Conservation (phyloP, 1,284 basidiomycete species). For the Agroathelia rolfsii region DNA sequence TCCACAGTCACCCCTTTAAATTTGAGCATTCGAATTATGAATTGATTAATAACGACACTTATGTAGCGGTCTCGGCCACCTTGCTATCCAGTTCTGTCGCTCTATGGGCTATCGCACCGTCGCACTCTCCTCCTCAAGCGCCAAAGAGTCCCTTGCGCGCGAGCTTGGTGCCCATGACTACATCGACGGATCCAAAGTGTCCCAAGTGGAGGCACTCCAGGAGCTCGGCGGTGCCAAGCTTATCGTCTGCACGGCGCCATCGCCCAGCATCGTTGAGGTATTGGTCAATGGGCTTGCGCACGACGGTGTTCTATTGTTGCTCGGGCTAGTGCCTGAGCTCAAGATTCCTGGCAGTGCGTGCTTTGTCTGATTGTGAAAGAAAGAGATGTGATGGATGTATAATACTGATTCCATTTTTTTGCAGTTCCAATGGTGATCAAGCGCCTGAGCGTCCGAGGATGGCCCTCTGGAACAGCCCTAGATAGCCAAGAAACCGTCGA, state of each 20-base stretch:
- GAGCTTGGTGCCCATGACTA: conserved; percentile 18
- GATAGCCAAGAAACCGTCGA: conserved; percentile 15
- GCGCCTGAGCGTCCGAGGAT: conserved; percentile 12
- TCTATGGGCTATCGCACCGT: conserved; percentile 16
- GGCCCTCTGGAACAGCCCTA: conserved; percentile 12
- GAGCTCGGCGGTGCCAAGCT: conserved; percentile 27
- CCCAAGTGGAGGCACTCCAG: conserved; percentile 21
- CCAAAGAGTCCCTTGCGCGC: conserved; percentile 19
- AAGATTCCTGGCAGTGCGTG: too few species aligned
- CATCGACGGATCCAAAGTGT: conserved; percentile 14
- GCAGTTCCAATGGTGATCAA: too few species aligned
- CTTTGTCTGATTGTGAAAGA: too few species aligned
- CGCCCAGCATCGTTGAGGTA: conserved; percentile 16
- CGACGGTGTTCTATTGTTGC: too few species aligned
- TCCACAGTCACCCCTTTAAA: too few species aligned
- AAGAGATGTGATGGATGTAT: too few species aligned
- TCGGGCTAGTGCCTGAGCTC: too few species aligned
- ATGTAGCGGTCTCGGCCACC: conserved; percentile 21
- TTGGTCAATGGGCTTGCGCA: conserved; percentile 12
- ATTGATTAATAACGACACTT: too few species aligned
- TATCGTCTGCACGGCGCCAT: conserved; percentile 25
- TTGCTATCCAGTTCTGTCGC: conserved; percentile 14
- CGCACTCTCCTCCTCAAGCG: conserved; percentile 17
- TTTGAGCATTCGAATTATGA: too few species aligned
- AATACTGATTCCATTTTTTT: too few species aligned